Conservation (phyloP, 2,329 filamentous ascomycete species). For the Cercospora zeina region DNA sequence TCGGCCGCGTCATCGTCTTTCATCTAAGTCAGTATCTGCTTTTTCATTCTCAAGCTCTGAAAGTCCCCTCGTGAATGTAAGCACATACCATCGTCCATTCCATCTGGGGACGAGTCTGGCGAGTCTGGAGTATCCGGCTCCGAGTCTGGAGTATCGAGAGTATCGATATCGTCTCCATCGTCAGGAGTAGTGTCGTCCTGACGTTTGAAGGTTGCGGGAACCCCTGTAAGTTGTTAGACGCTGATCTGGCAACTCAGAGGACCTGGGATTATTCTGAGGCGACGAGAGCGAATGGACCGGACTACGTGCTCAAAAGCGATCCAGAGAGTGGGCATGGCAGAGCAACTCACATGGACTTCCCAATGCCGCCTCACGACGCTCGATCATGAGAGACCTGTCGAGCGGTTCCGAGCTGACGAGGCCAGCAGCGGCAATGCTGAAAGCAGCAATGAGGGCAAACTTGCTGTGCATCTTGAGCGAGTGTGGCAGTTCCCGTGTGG, state of each 20-base stretch:
- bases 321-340: background rate
- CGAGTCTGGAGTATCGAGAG: background rate
- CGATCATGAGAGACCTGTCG: conserved; percentile 6
- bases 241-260: background rate
- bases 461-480: conserved; percentile 14
- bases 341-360: background rate
- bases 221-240: background rate
- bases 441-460: conserved; percentile 8
- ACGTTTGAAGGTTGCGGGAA: background rate
- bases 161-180: background rate
- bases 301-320: background rate
- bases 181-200: background rate
- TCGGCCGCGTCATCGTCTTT: background rate
- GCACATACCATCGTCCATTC: background rate
- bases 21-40: background rate
- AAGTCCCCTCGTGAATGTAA: background rate
- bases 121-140: background rate
- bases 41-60: background rate
- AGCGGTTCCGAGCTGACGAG: conserved; percentile 4
- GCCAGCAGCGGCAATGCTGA: conserved; percentile 13
- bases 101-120: background rate
- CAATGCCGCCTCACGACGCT: conserved; percentile 1
- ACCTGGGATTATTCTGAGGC: background rate
- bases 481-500: background rate
- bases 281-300: background rate